Evolutionary conservation across 192 early-diverging fungal genomes (phyloP).

Genomic region (Coemansia sp.): DNA sequence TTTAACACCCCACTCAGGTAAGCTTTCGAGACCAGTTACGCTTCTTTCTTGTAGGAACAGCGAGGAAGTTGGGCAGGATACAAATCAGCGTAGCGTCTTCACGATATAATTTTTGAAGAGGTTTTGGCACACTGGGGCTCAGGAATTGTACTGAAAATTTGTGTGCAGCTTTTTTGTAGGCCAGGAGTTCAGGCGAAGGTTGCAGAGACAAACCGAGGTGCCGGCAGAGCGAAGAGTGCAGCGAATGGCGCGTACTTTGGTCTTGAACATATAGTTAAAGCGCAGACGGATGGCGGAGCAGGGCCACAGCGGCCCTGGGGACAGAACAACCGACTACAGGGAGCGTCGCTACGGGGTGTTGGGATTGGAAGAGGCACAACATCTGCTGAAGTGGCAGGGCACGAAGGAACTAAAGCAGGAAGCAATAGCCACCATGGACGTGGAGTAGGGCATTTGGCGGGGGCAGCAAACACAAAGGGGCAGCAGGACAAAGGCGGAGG

Average conservation of each 20-base stretch:
- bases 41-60: not conserved
- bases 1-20: slow-evolving; percentile 44
- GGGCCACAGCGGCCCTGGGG: slow-evolving; percentile 37
- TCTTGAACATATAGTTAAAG: slow-evolving; percentile 21
- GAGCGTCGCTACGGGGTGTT: slow-evolving; percentile 14
- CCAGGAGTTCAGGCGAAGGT: slow-evolving; percentile 39
- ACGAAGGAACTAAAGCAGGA: not conserved
- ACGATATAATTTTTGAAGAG: not conserved
- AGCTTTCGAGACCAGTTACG: not conserved
- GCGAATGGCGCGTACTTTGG: slow-evolving; percentile 22
- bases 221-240: slow-evolving; percentile 2
- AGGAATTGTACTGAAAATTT: too few relatives aligned
- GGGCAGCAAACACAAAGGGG: not conserved
- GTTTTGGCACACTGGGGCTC: too few relatives aligned
- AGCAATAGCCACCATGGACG: not conserved
- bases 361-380: slow-evolving; percentile 2
- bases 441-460: not conserved
- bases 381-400: not conserved
- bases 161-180: slow-evolving; percentile 15
- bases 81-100: not conserved
- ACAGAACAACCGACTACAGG: slow-evolving; percentile 3
- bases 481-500: slow-evolving; percentile 1
- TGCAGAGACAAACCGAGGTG: slow-evolving; percentile 13
- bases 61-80: not conserved
- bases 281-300: slow-evolving; percentile 16